Percentiles rank a stretch among this genome's conserved stretches.
Evolutionary conservation across 2,329 filamentous ascomycete species (phyloP).

Genomic region (Coniochaeta hoffmannii): DNA sequence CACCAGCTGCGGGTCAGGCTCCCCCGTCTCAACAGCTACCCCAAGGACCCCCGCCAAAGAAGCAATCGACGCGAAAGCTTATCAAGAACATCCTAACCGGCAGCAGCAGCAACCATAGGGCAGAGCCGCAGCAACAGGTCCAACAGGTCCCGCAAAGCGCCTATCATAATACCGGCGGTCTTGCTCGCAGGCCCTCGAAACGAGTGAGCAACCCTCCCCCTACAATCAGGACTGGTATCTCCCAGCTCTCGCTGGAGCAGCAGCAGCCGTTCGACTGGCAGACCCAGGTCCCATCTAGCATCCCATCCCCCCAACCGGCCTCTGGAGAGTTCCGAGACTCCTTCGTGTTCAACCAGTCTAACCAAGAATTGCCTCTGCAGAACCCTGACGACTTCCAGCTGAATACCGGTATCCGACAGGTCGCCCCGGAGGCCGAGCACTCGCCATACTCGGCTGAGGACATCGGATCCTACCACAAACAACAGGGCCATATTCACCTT

Average conservation of each 20-base stretch:
- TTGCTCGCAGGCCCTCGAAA: slow-evolving; percentile 50
- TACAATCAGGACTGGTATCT: slow-evolving; percentile 33
- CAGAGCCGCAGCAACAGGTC: slow-evolving; percentile 17
- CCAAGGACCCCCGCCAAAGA: slow-evolving; percentile 25
- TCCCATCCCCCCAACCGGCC: slow-evolving; percentile 38
- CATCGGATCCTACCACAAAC: slow-evolving; percentile 30
- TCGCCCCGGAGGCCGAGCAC: slow-evolving; percentile 36
- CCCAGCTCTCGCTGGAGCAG: slow-evolving; percentile 29
- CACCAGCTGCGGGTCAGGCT: slow-evolving; percentile 16
- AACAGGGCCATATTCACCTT: slow-evolving; percentile 24
- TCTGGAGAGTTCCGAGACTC: slow-evolving; percentile 28
- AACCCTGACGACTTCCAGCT: slow-evolving; percentile 29
- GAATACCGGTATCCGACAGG: slow-evolving; percentile 31
- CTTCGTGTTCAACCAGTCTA: slow-evolving; percentile 28
- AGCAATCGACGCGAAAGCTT: slow-evolving; percentile 42
- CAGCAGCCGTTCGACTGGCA: slow-evolving; percentile 27
- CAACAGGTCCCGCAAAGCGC: slow-evolving; percentile 22
- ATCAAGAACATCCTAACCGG: slow-evolving; percentile 47
- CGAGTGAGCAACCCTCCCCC: slow-evolving; percentile 41
- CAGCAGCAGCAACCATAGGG: slow-evolving; percentile 23
- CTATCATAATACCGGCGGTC: slow-evolving; percentile 41
- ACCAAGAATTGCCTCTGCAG: slow-evolving; percentile 31
- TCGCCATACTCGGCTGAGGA: slow-evolving; percentile 39
- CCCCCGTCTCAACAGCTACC: slow-evolving; percentile 11
- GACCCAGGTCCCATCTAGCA: slow-evolving; percentile 19